Evolutionary conservation across 2,329 filamentous ascomycete genomes (phyloP), one percentile per base, ranked within the genome.

Genomic region (Xylariaceae sp.): DNA sequence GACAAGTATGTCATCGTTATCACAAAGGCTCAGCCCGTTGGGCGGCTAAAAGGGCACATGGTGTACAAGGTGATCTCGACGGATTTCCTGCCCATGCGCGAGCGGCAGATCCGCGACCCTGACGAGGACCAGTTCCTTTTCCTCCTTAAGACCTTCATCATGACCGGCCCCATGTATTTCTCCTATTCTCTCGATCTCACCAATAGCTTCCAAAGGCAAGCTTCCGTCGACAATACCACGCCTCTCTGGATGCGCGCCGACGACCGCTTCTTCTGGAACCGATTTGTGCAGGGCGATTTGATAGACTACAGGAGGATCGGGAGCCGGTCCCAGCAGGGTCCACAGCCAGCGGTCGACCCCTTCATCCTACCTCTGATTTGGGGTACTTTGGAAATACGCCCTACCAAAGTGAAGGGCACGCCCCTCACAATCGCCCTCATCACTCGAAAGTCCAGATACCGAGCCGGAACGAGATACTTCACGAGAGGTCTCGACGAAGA

Each of bases 211-310:
- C 92, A 98, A 67, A 81, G 92, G 48, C 92, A 97, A 61, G 81
- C 89, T 3, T 80, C 89, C 51, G 71, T 79, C 49, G 80, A 94
- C 60, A 67, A 70, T 40, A 75, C 76, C 12, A 69, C 74, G 39
- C 89, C 92, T 9, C 66, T 97, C 41, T 98, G 92, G 92, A 83
- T 85, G 70, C 75, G 88, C 52, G 83, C 90, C 48, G 92, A 98
- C 63, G 89, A 97, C 60, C 87, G 92, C 49, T 98, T 98, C 72
- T 98, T 96, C 71, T 98, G 90, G 88, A 98, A 98, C 66, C 83
- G 83, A 48, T 94, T 95, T 62, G 76, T 97, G 34, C 87, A 90
- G 61, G 83, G 85, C 6, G 88, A 96, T 56, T 67, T 98, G 42
- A 95, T 97, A 56, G 81, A 95, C 60, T 94, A 95, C 60, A 81